phyloP scores from a whole-genome alignment of 2,329 filamentous ascomycete genomes.

The Fusarium nodosum region DNA sequence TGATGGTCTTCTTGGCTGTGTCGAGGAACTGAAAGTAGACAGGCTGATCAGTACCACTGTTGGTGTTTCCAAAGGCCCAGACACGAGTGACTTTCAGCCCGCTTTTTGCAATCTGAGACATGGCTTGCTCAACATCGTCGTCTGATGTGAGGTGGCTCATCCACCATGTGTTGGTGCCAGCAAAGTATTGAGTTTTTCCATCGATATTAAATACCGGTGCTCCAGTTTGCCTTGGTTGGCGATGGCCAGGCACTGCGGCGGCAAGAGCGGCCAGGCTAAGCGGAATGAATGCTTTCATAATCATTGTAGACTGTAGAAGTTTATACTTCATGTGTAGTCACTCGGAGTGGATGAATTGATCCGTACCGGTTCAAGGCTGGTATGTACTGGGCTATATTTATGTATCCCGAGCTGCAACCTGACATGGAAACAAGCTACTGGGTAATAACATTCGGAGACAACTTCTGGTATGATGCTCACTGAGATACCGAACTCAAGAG shows the following conservation, averaged over 20 bases:
- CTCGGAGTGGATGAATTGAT: background rate
- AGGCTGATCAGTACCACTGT: slow-evolving; percentile 2
- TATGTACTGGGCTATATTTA: background rate
- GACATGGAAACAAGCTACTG: background rate
- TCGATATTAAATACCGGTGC: background rate
- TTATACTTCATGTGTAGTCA: background rate
- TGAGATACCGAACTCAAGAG: background rate
- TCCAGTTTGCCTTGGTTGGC: background rate
- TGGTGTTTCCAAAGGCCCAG: slow-evolving; percentile 13
- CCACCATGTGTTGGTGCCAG: slow-evolving; percentile 16
- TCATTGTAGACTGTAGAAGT: background rate
- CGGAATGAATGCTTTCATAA: background rate
- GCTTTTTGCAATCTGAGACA: slow-evolving; percentile 8
- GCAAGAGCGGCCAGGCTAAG: background rate
- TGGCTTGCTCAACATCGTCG: slow-evolving; percentile 4
- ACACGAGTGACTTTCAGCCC: background rate
- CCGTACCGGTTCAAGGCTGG: too few species aligned
- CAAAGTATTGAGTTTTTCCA: slow-evolving; percentile 3
- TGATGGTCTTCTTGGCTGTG: slow-evolving; percentile 3
- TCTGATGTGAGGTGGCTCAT: slow-evolving; percentile 12
- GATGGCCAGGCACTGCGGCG: background rate
- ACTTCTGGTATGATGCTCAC: background rate
- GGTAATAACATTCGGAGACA: background rate
- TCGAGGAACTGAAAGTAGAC: slow-evolving; percentile 13
- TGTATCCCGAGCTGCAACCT: background rate